Evolutionary conservation across 2,329 filamentous ascomycete genomes (phyloP).

Genomic region (Aspergillus candidus): DNA sequence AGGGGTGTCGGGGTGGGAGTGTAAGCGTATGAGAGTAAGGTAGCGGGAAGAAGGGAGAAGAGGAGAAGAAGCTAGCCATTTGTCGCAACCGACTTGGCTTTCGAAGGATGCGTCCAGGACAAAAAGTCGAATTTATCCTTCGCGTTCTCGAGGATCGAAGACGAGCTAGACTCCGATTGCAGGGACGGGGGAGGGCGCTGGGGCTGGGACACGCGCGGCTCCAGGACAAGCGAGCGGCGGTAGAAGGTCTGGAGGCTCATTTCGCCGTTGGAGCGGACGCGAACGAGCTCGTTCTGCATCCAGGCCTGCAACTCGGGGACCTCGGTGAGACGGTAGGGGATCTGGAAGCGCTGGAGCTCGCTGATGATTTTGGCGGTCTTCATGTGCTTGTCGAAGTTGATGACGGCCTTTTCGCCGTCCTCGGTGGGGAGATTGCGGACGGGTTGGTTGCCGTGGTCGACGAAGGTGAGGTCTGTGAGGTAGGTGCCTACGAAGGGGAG

Average conservation of each 20-base stretch:
- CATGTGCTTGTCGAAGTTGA: conserved; percentile 97
- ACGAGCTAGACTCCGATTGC: conserved; percentile 25
- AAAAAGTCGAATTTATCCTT: conserved; percentile 50
- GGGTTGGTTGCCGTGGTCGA: conserved; percentile 86
- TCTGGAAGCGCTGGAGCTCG: conserved; percentile 92
- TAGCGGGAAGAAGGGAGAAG: background rate
- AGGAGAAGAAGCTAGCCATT: conserved; percentile 21
- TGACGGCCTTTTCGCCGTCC: conserved; percentile 65
- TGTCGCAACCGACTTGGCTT: conserved; percentile 34
- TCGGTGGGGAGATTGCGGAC: conserved; percentile 68
- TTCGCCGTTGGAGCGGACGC: conserved; percentile 62
- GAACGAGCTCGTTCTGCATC: conserved; percentile 74
- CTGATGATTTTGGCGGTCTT: conserved; percentile 93
- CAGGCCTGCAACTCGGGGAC: conserved; percentile 88
- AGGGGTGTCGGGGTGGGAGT: background rate
- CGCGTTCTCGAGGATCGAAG: conserved; percentile 33
- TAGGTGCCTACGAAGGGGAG: conserved; percentile 95
- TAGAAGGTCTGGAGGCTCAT: conserved; percentile 64
- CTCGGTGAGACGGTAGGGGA: conserved; percentile 77
- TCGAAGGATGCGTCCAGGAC: conserved; percentile 44
- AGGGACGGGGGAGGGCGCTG: conserved; percentile 16
- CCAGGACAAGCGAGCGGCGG: conserved; percentile 75
- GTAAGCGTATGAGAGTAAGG: background rate
- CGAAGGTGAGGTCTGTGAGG: conserved; percentile 90
- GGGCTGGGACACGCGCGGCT: conserved; percentile 50